phyloP scores from a whole-genome alignment of 2,329 filamentous ascomycete genomes.

The Karstenula rhodostoma region DNA sequence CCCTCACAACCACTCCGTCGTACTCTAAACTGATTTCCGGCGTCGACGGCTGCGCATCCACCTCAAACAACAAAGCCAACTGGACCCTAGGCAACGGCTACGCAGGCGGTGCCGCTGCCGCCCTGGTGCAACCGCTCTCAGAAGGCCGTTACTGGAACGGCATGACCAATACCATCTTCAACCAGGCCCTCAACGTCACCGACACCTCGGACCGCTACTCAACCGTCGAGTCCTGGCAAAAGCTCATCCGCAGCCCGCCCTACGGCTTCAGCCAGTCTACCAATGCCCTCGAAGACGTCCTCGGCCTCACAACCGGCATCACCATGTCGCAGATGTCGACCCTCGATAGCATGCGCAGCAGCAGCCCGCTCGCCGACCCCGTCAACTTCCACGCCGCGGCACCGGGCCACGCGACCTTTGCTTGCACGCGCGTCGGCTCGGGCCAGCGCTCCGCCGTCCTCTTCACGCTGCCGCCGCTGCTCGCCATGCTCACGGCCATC shows the following conservation, averaged over 20 bases:
- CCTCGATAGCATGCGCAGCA: slow-evolving; percentile 1
- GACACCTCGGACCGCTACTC: slow-evolving; percentile 14
- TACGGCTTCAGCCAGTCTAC: slow-evolving; percentile 14
- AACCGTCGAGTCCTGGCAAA: slow-evolving; percentile 11
- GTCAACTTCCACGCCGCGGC: slow-evolving; percentile 9
- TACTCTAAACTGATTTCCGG: slow-evolving; percentile 15
- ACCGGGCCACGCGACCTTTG: slow-evolving; percentile 15
- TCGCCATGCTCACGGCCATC: slow-evolving; percentile 8
- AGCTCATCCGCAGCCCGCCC: slow-evolving; percentile 4
- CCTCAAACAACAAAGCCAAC: neutral
- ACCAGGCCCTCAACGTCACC: slow-evolving; percentile 9
- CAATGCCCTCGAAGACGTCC: slow-evolving; percentile 17
- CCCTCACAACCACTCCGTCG: slow-evolving; percentile 10
- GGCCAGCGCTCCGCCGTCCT: slow-evolving; percentile 10
- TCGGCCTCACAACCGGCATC: slow-evolving; percentile 15
- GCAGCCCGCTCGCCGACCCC: slow-evolving; percentile 7
- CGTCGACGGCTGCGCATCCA: slow-evolving; percentile 9
- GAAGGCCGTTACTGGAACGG: slow-evolving; percentile 19
- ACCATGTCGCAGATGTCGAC: slow-evolving; percentile 17
- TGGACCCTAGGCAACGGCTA: slow-evolving; percentile 16
- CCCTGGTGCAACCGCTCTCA: slow-evolving; percentile 13
- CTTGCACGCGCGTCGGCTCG: slow-evolving; percentile 15
- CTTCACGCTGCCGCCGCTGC: slow-evolving; percentile 17
- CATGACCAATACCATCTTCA: slow-evolving; percentile 17
- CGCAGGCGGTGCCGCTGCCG: slow-evolving; percentile 13